A percentile compares a stretch with the other conserved stretches of the same genome.
Conservation (phyloP, 2,329 filamentous ascomycete genomes). For the Akanthomyces muscarius region DNA sequence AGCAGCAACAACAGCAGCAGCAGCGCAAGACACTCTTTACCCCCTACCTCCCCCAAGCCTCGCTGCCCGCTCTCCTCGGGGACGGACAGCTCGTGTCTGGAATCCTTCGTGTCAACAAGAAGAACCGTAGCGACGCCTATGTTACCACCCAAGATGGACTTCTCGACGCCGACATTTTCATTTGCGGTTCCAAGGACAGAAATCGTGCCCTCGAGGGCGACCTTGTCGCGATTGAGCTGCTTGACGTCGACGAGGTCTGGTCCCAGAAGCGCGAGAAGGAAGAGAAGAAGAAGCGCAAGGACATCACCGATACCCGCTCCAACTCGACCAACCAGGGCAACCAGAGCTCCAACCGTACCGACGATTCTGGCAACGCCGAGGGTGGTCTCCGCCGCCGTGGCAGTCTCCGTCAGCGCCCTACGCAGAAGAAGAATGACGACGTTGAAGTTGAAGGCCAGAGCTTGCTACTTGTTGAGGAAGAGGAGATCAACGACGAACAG, state of each 20-base stretch:
- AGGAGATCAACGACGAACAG: conserved; percentile 97
- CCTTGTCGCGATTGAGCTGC: conserved; percentile 88
- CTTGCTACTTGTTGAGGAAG: conserved; percentile 91
- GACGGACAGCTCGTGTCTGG: conserved; percentile 95
- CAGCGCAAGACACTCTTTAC: conserved; percentile 98
- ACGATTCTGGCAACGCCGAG: conserved; percentile 62
- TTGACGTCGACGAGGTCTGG: conserved; percentile 98
- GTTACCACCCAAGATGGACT: conserved; percentile 85
- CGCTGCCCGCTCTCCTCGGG: conserved; percentile 80
- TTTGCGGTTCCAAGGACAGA: conserved; percentile 97
- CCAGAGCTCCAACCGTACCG: conserved; percentile 57
- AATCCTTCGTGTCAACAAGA: conserved; percentile 98
- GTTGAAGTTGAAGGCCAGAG: conserved; percentile 98
- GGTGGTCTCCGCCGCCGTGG: conserved; percentile 88
- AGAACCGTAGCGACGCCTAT: conserved; percentile 97
- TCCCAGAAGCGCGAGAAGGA: conserved; percentile 98
- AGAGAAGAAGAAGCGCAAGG: conserved; percentile 99
- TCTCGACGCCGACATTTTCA: conserved; percentile 97
- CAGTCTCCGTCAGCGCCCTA: conserved; percentile 92
- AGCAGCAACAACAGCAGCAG: conserved; percentile 82
- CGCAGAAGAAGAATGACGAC: conserved; percentile 99
- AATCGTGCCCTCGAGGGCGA: conserved; percentile 96
- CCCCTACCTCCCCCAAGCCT: conserved; percentile 93
- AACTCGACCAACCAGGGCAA: conserved; percentile 70
- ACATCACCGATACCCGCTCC: conserved; percentile 86